phyloP scores from a whole-genome alignment of 371 early-diverging fungal species.

The Mucor plumbeus region DNA sequence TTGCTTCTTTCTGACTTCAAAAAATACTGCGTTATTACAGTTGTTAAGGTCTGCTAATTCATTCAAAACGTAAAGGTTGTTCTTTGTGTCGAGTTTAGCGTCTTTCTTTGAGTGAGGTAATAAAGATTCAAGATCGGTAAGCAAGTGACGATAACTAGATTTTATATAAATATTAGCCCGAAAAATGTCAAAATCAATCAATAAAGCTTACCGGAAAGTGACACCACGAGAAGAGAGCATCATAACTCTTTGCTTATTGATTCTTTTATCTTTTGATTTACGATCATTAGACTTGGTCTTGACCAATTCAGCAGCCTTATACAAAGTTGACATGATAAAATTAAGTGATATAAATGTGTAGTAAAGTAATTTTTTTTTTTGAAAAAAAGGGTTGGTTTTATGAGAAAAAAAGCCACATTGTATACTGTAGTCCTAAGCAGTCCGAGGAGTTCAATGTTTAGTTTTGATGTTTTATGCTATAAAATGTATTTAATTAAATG shows the following conservation, averaged over 20 bases:
- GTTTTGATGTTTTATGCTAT: too few relatives aligned
- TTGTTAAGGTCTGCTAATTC: slow-evolving; percentile 96
- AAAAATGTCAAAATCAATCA: not conserved
- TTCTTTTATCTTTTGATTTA: slow-evolving; percentile 48
- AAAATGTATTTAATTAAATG: too few relatives aligned
- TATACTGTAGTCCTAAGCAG: too few relatives aligned
- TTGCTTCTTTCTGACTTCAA: slow-evolving; percentile 91
- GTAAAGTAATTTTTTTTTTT: not conserved
- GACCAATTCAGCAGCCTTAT: slow-evolving; percentile 42
- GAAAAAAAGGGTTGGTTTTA: not conserved
- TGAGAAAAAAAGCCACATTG: too few relatives aligned
- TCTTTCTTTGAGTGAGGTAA: slow-evolving; percentile 96
- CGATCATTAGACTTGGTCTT: slow-evolving; percentile 31
- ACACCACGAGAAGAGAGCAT: slow-evolving; percentile 91
- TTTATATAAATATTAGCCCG: not conserved
- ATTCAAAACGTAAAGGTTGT: slow-evolving; percentile 86
- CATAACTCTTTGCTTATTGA: slow-evolving; percentile 91
- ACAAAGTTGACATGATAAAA: slow-evolving; percentile 43
- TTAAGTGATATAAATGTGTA: not conserved
- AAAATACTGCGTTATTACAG: slow-evolving; percentile 96
- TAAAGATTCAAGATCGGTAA: slow-evolving; percentile 85
- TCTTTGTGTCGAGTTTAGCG: slow-evolving; percentile 91
- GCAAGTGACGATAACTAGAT: slow-evolving; percentile 85
- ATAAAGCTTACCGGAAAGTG: slow-evolving; percentile 71
- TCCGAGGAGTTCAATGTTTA: too few relatives aligned